Base-by-base conservation (phyloP, 2,329 filamentous ascomycete species). In the Botryotinia convoluta region DNA sequence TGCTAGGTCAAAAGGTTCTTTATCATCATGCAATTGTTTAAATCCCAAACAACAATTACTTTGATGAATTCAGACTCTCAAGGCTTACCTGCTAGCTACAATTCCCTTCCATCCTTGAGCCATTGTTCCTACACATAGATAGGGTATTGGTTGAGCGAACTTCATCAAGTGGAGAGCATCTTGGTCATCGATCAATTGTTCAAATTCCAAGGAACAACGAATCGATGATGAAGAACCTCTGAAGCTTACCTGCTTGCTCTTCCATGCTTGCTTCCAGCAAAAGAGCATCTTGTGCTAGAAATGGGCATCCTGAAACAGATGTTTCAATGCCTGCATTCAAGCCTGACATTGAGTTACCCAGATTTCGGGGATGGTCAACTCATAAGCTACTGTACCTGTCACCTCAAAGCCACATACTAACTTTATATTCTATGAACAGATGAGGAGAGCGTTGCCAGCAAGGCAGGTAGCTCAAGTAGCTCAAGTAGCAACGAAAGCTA, bases 231-330 rank as follows among this genome's bases (percentile, higher is more conserved):
- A 57, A 57, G 2, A n/a, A 16, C 32, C 22, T 39, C 26, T 39
- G 35, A 62, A 18, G 6, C 8, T 2, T n/a, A 62, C 26, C 14
- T 14, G 14, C 26, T 8, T 22, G 32, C 59, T 39, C 22, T n/a
- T 8, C 12, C 6, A 16, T n/a, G 6, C 35, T 39, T 2, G 1
- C 39, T 10, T 1, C 0, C 1, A 0, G 1, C 14, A 57, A 18
- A 18, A 32, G n/a, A 18, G 51, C 6, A 18, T 16, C 3, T 6
- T 54, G 3, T 29, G 26, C 6, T 16, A 14, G 26, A 18, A 29
- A 29, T 5, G 5, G 18, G 51, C n/a, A 57, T 16, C 7, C 51
- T 18, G 7, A 57, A 16, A 57, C n/a, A 18, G 51, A 57, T 18
- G 3, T 57, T 18, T 57, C 7, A 29, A 8, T 32, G 14, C 18